Evolutionary conservation across 2,329 filamentous ascomycete genomes (phyloP), one percentile per base, ranked within the genome.

Genomic region (Trichoderma oligosporum): DNA sequence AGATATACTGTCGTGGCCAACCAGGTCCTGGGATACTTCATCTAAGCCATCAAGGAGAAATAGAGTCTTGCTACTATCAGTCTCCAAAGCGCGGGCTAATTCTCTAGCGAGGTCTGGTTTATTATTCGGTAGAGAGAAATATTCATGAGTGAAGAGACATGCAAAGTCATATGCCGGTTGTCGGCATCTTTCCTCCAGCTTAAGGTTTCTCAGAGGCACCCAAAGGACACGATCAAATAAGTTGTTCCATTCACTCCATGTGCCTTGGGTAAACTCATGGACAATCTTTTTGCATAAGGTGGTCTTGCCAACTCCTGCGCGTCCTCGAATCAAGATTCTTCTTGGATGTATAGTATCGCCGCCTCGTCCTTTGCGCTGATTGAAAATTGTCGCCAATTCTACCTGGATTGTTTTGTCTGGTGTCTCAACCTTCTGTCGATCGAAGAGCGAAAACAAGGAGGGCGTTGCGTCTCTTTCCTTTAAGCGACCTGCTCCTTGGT

Each of bases 41-140:
- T 78, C 76, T 11, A 77, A 56, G 4, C 75, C 75, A 61, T 78
- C 75, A 11, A 78, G 67, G 12, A 77, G 42, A 44, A 76, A 74
- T 1, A 78, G 63, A 16, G 68, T 74, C 48, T 53, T 65, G 18
- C n/a, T 36, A 27, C 24, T 29, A 3, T 53, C 54, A 5, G 35
- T 39, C n/a, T 53, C 16, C 14, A 61, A 56, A 47, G 42, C 41
- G 20, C 58, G 27, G 22, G 36, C 51, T 36, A 70, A 42, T 59
- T 57, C 60, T 44, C 51, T 44, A 36, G 65, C 62, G 16, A 66
- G 59, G 12, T 44, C n/a, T 4, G 38, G 36, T 12, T 61, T 54
- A 24, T 60, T 16, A 2, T 6, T n/a, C 7, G 47, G 9, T 16
- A 59, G 45, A 35, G 54, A 63, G 59, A 71, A 72, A 61, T 63